A percentile compares a stretch with the other conserved stretches of the same genome.
phyloP scores from a whole-genome alignment of 805 yeast genomes.

The Ogataea kodamae region DNA sequence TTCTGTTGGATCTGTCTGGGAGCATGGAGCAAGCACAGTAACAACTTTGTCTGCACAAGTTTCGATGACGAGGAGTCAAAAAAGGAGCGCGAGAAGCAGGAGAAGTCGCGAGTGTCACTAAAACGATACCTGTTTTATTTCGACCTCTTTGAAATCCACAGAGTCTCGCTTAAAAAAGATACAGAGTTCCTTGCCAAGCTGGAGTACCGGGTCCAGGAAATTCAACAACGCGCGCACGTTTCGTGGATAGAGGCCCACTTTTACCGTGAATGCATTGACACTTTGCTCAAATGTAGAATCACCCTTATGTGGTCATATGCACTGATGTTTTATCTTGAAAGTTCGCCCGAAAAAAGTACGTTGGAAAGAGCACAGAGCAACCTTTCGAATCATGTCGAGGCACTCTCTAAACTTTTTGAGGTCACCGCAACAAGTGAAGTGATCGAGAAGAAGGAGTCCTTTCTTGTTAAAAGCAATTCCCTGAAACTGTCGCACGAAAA shows the following conservation, averaged over 20 bases:
- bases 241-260: slow-evolving; percentile 91
- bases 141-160: slow-evolving; percentile 71
- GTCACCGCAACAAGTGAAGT: slow-evolving; percentile 29
- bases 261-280: slow-evolving; percentile 66
- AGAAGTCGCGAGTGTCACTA: slow-evolving; percentile 45
- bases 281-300: slow-evolving; percentile 64
- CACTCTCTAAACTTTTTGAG: slow-evolving; percentile 34
- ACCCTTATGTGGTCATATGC: slow-evolving; percentile 91
- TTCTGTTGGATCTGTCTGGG: slow-evolving; percentile 93
- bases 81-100: slow-evolving; percentile 38
- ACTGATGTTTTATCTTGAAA: slow-evolving; percentile 61
- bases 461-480: slow-evolving; percentile 24
- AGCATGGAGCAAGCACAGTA: slow-evolving; percentile 69
- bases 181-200: slow-evolving; percentile 57
- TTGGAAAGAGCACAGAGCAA: slow-evolving; percentile 45
- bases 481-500: slow-evolving; percentile 20
- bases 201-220: slow-evolving; percentile 55
- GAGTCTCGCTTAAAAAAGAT: slow-evolving; percentile 72
- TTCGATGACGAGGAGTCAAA: slow-evolving; percentile 44
- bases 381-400: slow-evolving; percentile 29
- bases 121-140: slow-evolving; percentile 72
- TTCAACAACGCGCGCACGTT: slow-evolving; percentile 61
- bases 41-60: slow-evolving; percentile 57
- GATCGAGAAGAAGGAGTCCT: slow-evolving; percentile 23
- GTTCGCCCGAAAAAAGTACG: slow-evolving; percentile 43